Evolutionary conservation across 305 asterid species (phyloP).

Genomic region (Fraxinus paxiana): DNA sequence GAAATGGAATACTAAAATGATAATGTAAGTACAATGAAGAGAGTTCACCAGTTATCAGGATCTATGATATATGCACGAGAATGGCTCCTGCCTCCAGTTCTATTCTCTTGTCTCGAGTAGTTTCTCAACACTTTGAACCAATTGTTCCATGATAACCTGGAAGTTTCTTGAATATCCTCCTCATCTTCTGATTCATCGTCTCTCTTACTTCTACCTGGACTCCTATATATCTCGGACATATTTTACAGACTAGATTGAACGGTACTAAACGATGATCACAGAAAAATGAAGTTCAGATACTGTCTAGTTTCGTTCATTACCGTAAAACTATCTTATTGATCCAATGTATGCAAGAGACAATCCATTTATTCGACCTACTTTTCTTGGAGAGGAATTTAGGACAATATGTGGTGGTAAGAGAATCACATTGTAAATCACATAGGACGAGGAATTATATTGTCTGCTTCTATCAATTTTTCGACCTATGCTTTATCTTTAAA

Average conservation of each 20-base stretch:
- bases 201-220: constrained; percentile 19
- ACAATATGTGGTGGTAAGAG: constrained; percentile 8
- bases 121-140: constrained; percentile 28
- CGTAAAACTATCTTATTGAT: not conserved
- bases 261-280: not conserved
- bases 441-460: not conserved
- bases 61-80: constrained; percentile 34
- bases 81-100: constrained; percentile 17
- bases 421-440: not conserved
- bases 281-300: not conserved
- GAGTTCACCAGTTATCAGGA: constrained; percentile 46
- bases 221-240: constrained; percentile 26
- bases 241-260: not conserved
- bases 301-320: not conserved
- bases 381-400: not conserved
- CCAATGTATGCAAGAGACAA: not conserved
- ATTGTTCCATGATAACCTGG: constrained; percentile 31
- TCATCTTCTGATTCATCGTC: constrained; percentile 34
- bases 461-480: not conserved
- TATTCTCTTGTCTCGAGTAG: constrained; percentile 23
- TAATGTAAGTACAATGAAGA: not conserved
- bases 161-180: constrained; percentile 29
- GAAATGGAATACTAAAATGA: not conserved
- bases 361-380: not conserved
- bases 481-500: not conserved